A percentile compares a stretch with the other conserved stretches of the same genome.
Conservation (phyloP, 2,329 filamentous ascomycete genomes). For the Xylaria arbuscula region DNA sequence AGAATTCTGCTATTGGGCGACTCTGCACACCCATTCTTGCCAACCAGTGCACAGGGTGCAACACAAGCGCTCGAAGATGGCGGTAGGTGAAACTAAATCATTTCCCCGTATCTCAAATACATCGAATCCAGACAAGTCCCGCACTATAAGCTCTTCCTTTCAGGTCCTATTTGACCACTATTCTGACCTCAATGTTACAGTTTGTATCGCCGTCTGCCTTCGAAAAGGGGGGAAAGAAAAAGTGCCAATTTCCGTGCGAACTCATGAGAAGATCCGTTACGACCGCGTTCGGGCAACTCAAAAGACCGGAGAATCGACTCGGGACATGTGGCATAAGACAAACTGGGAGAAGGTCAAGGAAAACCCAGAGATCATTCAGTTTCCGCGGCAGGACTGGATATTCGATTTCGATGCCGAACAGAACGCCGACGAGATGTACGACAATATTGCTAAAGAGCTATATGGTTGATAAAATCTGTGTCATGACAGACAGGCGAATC, state of each 20-base stretch:
- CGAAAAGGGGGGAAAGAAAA: constrained; percentile 52
- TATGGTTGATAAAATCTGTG: constrained; percentile 26
- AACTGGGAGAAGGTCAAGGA: constrained; percentile 62
- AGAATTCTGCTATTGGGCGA: constrained; percentile 61
- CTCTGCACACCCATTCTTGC: constrained; percentile 62
- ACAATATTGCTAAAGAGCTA: constrained; percentile 49
- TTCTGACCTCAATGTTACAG: constrained; percentile 33
- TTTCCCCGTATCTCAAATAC: background rate
- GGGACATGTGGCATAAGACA: constrained; percentile 66
- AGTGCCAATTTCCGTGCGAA: constrained; percentile 55
- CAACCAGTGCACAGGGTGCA: constrained; percentile 61
- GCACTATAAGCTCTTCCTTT: background rate
- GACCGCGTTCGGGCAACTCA: constrained; percentile 61
- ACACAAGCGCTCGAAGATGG: constrained; percentile 64
- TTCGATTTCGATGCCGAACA: constrained; percentile 63
- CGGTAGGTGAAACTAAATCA: constrained; percentile 16
- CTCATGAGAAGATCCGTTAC: constrained; percentile 60
- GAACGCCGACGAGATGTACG: constrained; percentile 55
- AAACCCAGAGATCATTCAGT: constrained; percentile 59
- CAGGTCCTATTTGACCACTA: background rate
- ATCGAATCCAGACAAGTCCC: background rate
- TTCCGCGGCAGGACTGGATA: constrained; percentile 65
- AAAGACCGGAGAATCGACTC: constrained; percentile 62
- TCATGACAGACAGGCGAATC: no score
- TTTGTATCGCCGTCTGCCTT: constrained; percentile 59